phyloP scores from a whole-genome alignment of 2,329 filamentous ascomycete species.

The Ascochyta viciae-villosae region DNA sequence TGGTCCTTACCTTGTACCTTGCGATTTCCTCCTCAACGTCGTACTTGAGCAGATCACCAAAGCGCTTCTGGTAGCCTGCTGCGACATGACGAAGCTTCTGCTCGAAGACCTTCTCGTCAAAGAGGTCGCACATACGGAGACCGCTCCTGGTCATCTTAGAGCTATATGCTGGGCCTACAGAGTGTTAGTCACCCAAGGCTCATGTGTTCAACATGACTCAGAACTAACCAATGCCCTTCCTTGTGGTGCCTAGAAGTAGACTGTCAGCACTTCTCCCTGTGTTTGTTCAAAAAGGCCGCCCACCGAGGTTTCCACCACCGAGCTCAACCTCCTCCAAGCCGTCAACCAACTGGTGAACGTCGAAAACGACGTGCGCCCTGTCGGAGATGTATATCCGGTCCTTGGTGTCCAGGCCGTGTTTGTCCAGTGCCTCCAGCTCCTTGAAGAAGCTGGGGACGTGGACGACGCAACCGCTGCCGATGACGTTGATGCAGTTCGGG shows the following conservation, averaged over 20 bases:
- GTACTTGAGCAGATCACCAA: slow-evolving; percentile 70
- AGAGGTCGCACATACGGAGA: slow-evolving; percentile 71
- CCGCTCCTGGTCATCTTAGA: slow-evolving; percentile 71
- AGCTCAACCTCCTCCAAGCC: slow-evolving; percentile 68
- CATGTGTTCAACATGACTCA: neutral
- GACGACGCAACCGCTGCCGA: slow-evolving; percentile 71
- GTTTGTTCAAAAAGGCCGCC: slow-evolving; percentile 20
- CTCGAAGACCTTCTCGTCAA: slow-evolving; percentile 71
- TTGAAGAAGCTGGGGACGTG: slow-evolving; percentile 72
- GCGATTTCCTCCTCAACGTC: slow-evolving; percentile 74
- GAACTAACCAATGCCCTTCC: slow-evolving; percentile 56
- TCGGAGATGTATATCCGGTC: slow-evolving; percentile 70
- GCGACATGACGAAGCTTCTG: slow-evolving; percentile 68
- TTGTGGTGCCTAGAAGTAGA: slow-evolving; percentile 57
- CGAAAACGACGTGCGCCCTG: slow-evolving; percentile 68
- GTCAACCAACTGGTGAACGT: slow-evolving; percentile 72
- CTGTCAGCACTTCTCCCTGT: slow-evolving; percentile 30
- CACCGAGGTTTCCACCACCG: slow-evolving; percentile 54
- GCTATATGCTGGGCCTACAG: slow-evolving; percentile 63
- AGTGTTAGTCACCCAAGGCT: slow-evolving; percentile 4
- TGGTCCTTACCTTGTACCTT: slow-evolving; percentile 60
- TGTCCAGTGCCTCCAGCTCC: slow-evolving; percentile 67
- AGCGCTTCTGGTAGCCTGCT: slow-evolving; percentile 70
- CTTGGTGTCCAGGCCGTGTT: slow-evolving; percentile 65
- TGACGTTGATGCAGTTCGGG: slow-evolving; percentile 73